Conservation (phyloP, 371 early-diverging fungal genomes). For the Mucor saturninus region DNA sequence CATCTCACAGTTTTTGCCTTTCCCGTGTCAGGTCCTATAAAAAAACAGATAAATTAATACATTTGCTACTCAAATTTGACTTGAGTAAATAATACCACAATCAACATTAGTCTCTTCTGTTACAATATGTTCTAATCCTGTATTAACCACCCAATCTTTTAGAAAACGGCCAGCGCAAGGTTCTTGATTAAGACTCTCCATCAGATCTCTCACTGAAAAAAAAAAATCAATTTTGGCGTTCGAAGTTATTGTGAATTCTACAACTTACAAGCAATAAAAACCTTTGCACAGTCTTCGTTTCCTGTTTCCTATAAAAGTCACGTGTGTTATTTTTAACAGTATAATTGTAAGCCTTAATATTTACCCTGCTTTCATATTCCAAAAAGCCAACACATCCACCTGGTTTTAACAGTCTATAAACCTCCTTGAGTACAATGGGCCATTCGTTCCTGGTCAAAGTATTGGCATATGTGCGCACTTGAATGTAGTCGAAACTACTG, state of each 20-base stretch:
- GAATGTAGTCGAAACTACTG: conserved; percentile 21
- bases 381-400: conserved; percentile 20
- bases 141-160: conserved; percentile 3
- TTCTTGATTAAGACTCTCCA: conserved; percentile 3
- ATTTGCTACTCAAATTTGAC: not conserved
- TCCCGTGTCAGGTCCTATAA: not conserved
- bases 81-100: not conserved
- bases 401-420: conserved; percentile 14
- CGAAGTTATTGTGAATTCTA: not conserved
- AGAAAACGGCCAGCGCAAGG: conserved; percentile 1
- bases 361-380: conserved; percentile 10
- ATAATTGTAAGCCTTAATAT: not conserved
- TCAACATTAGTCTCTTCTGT: not conserved
- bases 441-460: conserved; percentile 11
- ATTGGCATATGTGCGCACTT: conserved; percentile 2
- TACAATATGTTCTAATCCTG: conserved; percentile 1
- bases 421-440: conserved; percentile 17
- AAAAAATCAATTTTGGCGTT: not conserved
- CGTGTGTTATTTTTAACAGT: not conserved
- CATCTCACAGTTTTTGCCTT: conserved; percentile 6
- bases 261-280: conserved; percentile 2
- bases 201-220: conserved; percentile 2
- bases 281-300: conserved; percentile 10
- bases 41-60: not conserved
- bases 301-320: conserved; percentile 11